These are phyloP conservation scores for Colletotrichum noveboracense DNA, from an alignment of 2,329 filamentous ascomycete genomes.

Conservation along the genomic window DNA sequence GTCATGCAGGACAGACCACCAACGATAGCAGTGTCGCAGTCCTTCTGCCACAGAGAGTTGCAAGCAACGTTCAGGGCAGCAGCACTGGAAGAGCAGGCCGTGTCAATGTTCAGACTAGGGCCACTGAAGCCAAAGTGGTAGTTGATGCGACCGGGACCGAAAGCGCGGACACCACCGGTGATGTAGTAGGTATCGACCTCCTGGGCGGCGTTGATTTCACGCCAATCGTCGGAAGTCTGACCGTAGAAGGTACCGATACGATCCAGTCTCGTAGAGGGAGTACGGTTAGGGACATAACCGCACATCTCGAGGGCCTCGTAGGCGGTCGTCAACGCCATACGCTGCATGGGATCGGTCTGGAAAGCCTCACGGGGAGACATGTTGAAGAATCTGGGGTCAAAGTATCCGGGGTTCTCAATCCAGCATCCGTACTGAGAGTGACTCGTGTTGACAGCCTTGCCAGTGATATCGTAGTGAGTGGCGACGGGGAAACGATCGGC, in stretches of 20 bases:
- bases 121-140: conserved; percentile 81
- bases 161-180: conserved; percentile 55
- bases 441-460: conserved; percentile 67
- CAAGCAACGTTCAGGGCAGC: conserved; percentile 75
- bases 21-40: conserved; percentile 82
- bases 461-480: conserved; percentile 65
- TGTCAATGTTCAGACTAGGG: conserved; percentile 75
- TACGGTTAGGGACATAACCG: conserved; percentile 71
- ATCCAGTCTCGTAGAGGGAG: conserved; percentile 64
- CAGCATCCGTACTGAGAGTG: conserved; percentile 42
- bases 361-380: conserved; percentile 72
- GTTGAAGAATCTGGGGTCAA: conserved; percentile 75
- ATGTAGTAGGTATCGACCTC: conserved; percentile 65
- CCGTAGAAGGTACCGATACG: conserved; percentile 77
- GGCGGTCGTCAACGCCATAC: conserved; percentile 74
- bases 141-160: conserved; percentile 68
- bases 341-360: conserved; percentile 78
- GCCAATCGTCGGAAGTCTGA: conserved; percentile 79
- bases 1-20: conserved; percentile 81
- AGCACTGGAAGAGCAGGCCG: conserved; percentile 77
- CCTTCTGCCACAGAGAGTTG: conserved; percentile 74
- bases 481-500: conserved; percentile 66
- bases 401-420: conserved; percentile 69
- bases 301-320: conserved; percentile 84
- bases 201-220: conserved; percentile 77